Conservation (phyloP, 1,284 basidiomycete species). For the Pyrrhoderma noxium region DNA sequence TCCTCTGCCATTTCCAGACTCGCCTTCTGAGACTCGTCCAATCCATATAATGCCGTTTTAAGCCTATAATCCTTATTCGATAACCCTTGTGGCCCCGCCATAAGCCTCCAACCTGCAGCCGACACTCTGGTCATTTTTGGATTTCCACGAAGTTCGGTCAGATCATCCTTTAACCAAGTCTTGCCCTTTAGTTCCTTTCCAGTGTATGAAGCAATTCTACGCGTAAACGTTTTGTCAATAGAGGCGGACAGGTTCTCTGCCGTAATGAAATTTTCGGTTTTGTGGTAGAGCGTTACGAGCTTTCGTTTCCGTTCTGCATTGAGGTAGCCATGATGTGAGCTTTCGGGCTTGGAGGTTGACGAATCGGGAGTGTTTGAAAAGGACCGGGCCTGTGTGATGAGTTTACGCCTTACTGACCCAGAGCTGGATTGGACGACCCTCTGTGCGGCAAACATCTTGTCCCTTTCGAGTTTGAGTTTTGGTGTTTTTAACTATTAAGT, state of each 20-base stretch:
- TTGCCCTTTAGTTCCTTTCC: not conserved
- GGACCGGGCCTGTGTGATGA: not conserved
- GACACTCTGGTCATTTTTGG: not conserved
- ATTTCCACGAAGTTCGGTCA: not conserved
- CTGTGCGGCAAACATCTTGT: not conserved
- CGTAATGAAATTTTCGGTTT: conserved; percentile 14
- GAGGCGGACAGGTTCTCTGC: conserved; percentile 13
- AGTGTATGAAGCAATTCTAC: not conserved
- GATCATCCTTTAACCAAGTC: not conserved
- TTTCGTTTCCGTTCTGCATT: conserved; percentile 16
- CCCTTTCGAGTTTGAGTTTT: too few species aligned
- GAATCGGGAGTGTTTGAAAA: not conserved
- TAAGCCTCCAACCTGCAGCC: not conserved
- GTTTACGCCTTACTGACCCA: not conserved
- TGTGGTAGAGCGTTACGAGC: conserved; percentile 16
- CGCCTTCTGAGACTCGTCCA: conserved; percentile 14
- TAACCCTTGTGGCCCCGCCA: too few species aligned
- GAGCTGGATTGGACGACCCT: not conserved
- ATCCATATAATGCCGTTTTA: conserved; percentile 12
- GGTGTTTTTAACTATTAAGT: too few species aligned
- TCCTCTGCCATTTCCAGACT: conserved; percentile 17
- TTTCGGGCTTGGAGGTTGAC: not conserved
- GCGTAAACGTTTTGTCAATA: conserved; percentile 13
- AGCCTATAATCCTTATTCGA: not conserved
- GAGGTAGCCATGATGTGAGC: conserved; percentile 9